A percentile compares a stretch with the other conserved stretches of the same genome.
Conservation (phyloP, 306 rosid genomes). For the Pueraria montana region DNA sequence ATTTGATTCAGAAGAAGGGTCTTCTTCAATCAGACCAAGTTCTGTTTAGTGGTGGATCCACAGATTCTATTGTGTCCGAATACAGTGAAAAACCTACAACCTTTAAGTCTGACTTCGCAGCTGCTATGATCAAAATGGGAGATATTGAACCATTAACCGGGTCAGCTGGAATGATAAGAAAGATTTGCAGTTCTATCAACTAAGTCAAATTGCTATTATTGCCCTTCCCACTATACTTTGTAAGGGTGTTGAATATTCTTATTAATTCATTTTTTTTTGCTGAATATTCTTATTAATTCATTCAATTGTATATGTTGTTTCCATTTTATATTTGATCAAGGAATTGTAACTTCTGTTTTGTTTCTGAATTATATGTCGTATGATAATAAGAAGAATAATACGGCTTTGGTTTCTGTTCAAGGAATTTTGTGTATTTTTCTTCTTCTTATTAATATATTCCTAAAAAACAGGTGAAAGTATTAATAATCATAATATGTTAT, state of each 20-base stretch:
- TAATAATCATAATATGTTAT: neutral
- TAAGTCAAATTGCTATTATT: neutral
- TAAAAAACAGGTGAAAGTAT: neutral
- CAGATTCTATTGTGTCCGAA: slow-evolving; percentile 34
- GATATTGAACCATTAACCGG: slow-evolving; percentile 41
- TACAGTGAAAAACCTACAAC: slow-evolving; percentile 47
- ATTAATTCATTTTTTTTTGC: neutral
- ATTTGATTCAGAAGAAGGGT: slow-evolving; percentile 65
- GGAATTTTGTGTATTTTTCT: neutral
- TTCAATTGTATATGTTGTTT: neutral
- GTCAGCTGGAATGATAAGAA: slow-evolving; percentile 46
- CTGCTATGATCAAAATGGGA: slow-evolving; percentile 59
- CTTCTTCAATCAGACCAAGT: slow-evolving; percentile 64
- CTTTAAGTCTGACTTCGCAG: slow-evolving; percentile 46
- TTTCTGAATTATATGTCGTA: neutral
- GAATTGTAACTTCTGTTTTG: neutral
- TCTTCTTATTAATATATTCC: no score
- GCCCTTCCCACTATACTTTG: neutral
- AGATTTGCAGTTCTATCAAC: slow-evolving; percentile 32
- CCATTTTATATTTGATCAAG: neutral
- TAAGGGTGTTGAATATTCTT: neutral
- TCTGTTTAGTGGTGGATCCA: slow-evolving; percentile 48
- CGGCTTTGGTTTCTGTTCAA: neutral
- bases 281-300: neutral
- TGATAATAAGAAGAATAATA: neutral